phyloP scores from a whole-genome alignment of 768 basidiomycete genomes.

The Mycena sanguinolenta region DNA sequence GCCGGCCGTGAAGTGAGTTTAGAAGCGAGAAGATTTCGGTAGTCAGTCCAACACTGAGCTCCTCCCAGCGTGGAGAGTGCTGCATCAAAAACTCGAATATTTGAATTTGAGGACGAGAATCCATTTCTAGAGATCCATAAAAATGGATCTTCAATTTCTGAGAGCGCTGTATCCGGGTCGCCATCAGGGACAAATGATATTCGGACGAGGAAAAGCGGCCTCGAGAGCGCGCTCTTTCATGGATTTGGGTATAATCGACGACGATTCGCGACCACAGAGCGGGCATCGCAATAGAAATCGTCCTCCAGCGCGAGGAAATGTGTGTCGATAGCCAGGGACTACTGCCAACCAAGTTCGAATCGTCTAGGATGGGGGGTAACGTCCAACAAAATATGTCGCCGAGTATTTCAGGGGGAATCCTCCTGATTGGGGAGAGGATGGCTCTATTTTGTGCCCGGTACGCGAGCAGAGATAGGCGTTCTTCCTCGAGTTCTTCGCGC shows the following conservation, averaged over 20 bases:
- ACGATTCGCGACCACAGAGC: conserved; percentile 17
- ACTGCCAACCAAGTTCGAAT: too few relatives aligned
- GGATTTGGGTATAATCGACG: conserved; percentile 3
- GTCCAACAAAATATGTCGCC: conserved; percentile 22
- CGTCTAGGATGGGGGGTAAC: not conserved
- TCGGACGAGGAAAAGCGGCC: too few relatives aligned
- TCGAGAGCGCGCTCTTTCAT: too few relatives aligned
- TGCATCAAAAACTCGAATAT: not conserved
- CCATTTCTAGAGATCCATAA: not conserved
- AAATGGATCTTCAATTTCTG: conserved; percentile 4
- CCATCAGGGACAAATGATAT: too few relatives aligned
- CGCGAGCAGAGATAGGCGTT: not conserved
- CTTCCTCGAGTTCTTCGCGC: not conserved
- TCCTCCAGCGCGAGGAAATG: conserved; percentile 10
- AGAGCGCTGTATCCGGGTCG: conserved; percentile 8
- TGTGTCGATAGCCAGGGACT: conserved; percentile 10
- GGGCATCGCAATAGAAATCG: not conserved
- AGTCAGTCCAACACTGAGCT: conserved; percentile 9
- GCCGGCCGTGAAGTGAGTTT: not conserved
- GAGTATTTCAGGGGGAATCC: conserved; percentile 22
- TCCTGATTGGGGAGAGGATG: conserved; percentile 9
- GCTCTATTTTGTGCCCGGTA: not conserved
- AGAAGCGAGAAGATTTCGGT: not conserved
- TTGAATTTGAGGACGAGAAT: not conserved
- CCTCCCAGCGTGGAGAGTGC: conserved; percentile 5